Conservation (phyloP, 2,329 filamentous ascomycete species). For the Aspergillus floridensis region DNA sequence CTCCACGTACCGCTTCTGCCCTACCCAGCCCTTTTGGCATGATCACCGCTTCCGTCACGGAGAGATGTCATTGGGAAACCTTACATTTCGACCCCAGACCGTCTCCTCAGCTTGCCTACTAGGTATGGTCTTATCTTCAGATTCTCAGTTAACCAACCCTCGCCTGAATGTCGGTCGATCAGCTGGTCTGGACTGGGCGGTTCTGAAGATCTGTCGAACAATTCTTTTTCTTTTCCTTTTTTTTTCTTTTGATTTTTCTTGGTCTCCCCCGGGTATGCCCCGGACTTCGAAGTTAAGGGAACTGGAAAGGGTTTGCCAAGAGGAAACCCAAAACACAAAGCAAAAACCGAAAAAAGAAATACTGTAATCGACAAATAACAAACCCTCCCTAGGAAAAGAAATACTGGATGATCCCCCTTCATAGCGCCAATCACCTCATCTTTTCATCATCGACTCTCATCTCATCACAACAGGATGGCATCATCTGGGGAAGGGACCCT, state of each 20-base stretch:
- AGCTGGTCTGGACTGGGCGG: constrained; percentile 22
- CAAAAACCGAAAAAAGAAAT: neutral
- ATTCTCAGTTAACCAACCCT: constrained; percentile 17
- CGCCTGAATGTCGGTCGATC: constrained; percentile 15
- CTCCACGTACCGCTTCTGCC: constrained; percentile 8
- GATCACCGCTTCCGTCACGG: constrained; percentile 17
- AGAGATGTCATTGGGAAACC: constrained; percentile 2
- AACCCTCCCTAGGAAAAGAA: neutral
- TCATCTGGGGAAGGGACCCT: constrained; percentile 1
- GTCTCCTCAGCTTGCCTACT: constrained; percentile 8
- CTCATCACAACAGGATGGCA: constrained; percentile 4
- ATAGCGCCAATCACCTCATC: constrained; percentile 5
- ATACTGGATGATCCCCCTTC: constrained; percentile 5
- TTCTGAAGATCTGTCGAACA: constrained; percentile 15
- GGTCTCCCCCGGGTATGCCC: constrained; percentile 17
- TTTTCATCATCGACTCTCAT: constrained; percentile 4
- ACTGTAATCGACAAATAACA: neutral
- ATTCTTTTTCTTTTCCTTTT: neutral
- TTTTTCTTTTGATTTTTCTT: too few relatives aligned
- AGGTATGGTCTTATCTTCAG: constrained; percentile 8
- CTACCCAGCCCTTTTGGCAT: constrained; percentile 8
- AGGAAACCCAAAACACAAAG: neutral
- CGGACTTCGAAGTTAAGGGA: constrained; percentile 15
- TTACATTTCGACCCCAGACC: constrained; percentile 17
- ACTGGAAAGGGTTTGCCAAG: neutral